phyloP scores from a whole-genome alignment of 805 yeast species.

The Lachancea dasiensis region DNA sequence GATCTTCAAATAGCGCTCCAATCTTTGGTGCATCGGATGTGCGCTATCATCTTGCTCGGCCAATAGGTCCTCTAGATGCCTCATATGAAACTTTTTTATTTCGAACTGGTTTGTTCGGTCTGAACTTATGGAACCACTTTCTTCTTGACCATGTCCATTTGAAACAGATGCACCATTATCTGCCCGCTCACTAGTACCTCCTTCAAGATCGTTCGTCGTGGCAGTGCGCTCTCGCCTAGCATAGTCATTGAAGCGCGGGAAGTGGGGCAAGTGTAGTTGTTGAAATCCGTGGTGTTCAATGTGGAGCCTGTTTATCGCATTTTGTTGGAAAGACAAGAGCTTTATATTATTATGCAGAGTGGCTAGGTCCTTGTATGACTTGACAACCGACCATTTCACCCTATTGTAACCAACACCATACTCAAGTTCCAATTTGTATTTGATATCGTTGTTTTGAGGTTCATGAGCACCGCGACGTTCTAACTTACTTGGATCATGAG shows the following conservation, averaged over 20 bases:
- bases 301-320: constrained; percentile 27
- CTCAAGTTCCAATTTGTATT: constrained; percentile 67
- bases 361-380: constrained; percentile 66
- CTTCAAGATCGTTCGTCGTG: neutral
- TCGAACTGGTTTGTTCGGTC: constrained; percentile 16
- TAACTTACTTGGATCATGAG: neutral
- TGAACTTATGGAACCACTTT: constrained; percentile 8
- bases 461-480: neutral
- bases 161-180: neutral
- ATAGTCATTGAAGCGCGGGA: constrained; percentile 24
- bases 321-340: constrained; percentile 43
- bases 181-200: neutral
- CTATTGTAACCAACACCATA: constrained; percentile 83
- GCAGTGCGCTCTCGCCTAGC: constrained; percentile 1
- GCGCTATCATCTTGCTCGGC: constrained; percentile 23
- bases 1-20: constrained; percentile 64
- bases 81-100: constrained; percentile 21
- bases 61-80: constrained; percentile 27
- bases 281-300: constrained; percentile 24
- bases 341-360: constrained; percentile 64
- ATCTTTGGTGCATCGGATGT: constrained; percentile 29
- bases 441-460: constrained; percentile 29
- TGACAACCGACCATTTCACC: constrained; percentile 73
- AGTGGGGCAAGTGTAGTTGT: constrained; percentile 26
- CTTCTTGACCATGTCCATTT: neutral